Conservation (phyloP, 139 green algal genomes). For the Auxenochlorella pyrenoidosa region DNA sequence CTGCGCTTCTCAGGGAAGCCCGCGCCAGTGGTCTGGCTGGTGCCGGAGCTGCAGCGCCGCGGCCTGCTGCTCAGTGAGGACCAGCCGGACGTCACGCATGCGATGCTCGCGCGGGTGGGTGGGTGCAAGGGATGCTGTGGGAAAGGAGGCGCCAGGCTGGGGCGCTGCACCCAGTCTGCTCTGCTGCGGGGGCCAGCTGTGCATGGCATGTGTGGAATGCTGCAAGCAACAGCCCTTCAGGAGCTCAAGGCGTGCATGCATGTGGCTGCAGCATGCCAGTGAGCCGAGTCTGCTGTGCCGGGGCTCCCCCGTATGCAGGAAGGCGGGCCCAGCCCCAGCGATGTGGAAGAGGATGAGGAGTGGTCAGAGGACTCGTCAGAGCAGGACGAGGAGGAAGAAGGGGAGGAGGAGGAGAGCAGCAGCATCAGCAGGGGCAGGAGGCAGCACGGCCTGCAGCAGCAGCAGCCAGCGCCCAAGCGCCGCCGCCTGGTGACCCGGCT, state of each 20-base stretch:
- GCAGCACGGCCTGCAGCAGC: background rate
- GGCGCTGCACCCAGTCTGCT: too few species aligned
- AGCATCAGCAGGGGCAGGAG: background rate
- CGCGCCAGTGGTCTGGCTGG: background rate
- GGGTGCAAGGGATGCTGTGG: background rate
- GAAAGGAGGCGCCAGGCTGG: too few species aligned
- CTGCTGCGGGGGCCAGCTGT: too few species aligned
- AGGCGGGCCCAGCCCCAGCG: background rate
- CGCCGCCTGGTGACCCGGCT: background rate
- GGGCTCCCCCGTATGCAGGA: background rate
- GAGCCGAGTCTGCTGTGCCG: background rate
- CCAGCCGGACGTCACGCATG: background rate
- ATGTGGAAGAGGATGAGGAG: background rate
- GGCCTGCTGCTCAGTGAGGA: background rate
- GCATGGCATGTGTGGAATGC: too few species aligned
- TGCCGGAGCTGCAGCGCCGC: background rate
- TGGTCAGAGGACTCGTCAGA: background rate
- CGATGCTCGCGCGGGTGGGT: background rate
- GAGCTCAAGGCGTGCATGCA: too few species aligned
- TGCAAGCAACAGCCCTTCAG: too few species aligned
- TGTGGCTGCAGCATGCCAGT: too few species aligned
- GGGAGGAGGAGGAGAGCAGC: background rate
- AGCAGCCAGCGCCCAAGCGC: background rate
- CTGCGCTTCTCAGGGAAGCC: background rate
- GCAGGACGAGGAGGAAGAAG: background rate